phyloP scores from a whole-genome alignment of 192 early-diverging fungal species.

The Mortierella hygrophila region DNA sequence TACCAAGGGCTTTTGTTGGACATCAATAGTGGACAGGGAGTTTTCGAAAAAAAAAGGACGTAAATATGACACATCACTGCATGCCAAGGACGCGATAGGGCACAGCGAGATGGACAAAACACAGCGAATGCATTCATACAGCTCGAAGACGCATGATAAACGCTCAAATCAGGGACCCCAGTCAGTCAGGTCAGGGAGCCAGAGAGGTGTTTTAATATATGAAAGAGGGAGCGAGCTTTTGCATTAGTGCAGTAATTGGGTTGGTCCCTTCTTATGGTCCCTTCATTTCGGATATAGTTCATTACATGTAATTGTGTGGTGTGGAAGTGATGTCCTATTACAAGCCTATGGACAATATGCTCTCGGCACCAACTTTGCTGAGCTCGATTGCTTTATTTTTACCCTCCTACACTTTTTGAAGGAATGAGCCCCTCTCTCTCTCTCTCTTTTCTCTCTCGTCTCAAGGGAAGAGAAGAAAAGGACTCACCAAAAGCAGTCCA shows the following conservation, averaged over 20 bases:
- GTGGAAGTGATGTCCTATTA: constrained; percentile 2
- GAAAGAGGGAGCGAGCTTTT: background rate
- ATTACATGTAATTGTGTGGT: background rate
- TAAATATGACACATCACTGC: background rate
- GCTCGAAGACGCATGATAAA: background rate
- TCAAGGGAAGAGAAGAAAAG: background rate
- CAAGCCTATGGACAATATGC: constrained; percentile 13
- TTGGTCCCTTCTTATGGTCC: background rate
- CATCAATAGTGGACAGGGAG: no score
- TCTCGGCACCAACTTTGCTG: constrained; percentile 5
- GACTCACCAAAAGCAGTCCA: background rate
- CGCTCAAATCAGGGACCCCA: constrained; percentile 6
- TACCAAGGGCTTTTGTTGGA: no score
- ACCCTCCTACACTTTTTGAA: constrained; percentile 6
- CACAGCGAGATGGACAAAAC: background rate
- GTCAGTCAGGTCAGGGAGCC: background rate
- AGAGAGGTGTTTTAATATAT: background rate
- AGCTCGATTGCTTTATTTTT: constrained; percentile 21
- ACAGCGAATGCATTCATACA: background rate
- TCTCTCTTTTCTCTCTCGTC: background rate
- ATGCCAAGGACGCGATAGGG: background rate
- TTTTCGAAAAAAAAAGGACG: constrained; percentile 56
- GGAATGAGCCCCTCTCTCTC: background rate
- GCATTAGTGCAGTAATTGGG: background rate
- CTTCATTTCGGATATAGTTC: constrained; percentile 11